Base-by-base conservation (phyloP, 208 protist genomes). In the Trypanosoma mega region DNA sequence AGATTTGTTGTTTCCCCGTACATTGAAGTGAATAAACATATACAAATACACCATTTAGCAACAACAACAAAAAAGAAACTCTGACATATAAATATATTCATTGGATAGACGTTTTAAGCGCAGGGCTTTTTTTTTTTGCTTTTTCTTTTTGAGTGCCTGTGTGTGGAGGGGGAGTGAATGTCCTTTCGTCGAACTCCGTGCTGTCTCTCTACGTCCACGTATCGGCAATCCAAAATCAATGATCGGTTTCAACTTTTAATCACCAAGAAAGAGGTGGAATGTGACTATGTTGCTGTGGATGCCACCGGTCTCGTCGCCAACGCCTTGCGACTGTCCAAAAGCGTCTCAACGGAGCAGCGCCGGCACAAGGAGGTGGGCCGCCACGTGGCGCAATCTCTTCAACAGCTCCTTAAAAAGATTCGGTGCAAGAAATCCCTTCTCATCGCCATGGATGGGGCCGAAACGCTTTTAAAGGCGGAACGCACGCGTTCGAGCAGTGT, bases 211-310 rank as follows among this genome's bases (percentile, higher is more conserved):
- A 54, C 21, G 23, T 37, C 59, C 18, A 66, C 52, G 7, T 78
- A 64, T 55, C 60, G 52, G 1, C 63, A 63, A 16, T 70, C 62
- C 21, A 79, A 70, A 7, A 61, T 92, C 34, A 68, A 36, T 12
- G 81, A 89, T 48, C 64, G 65, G 26, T 82, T 75, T 39, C 74
- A 83, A 37, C 66, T 92, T 11, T 66, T 92, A 16, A 77, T 91
- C 48, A 82, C 85, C 8, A 94, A 94, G 62, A 92, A 92, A 65
- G 67, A 82, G 16, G 76, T 90, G 9, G 78, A 83, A 53, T 92
- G 74, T 68, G 88, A 94, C 57, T 92, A 91, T 41, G 78, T 94
- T 24, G 88, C 68, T 4, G 53, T 94, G 8, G 88, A 94, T 55
- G 72, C 82, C 11, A 83, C 72, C 8, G 59, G 69, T 12, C 75